Conservation (phyloP, 2,329 filamentous ascomycete genomes). For the Aureobasidium sp. region DNA sequence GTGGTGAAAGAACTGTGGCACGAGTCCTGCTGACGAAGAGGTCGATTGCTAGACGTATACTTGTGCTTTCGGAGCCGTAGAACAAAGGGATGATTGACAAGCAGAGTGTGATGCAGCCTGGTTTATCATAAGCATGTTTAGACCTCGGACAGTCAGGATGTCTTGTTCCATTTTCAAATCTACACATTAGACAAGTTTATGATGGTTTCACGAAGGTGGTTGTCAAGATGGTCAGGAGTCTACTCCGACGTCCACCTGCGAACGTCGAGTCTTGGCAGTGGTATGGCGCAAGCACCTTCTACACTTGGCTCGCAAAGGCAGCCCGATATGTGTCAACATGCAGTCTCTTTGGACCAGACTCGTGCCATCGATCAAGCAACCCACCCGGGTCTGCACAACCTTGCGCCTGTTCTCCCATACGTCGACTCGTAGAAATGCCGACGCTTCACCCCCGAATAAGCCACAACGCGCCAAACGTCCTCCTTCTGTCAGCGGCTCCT, state of each 20-base stretch:
- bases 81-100: too few species aligned
- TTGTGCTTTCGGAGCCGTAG: too few species aligned
- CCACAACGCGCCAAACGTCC: not conserved
- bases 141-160: too few species aligned
- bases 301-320: not conserved
- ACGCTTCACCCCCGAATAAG: not conserved
- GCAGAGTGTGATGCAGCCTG: too few species aligned
- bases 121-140: too few species aligned
- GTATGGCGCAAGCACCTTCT: not conserved
- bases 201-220: too few species aligned
- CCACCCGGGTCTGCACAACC: not conserved
- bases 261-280: not conserved
- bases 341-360: not conserved
- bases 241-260: not conserved
- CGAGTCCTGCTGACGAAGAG: too few species aligned
- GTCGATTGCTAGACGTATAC: too few species aligned
- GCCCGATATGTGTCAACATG: not conserved
- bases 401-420: not conserved
- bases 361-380: not conserved
- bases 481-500: not conserved
- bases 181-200: too few species aligned
- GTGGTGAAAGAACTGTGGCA: too few species aligned
- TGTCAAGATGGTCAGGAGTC: too few species aligned
- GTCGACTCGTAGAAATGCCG: not conserved
- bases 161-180: too few species aligned